Conservation (phyloP, 2,329 filamentous ascomycete genomes). For the Chalaropsis thielavioides region DNA sequence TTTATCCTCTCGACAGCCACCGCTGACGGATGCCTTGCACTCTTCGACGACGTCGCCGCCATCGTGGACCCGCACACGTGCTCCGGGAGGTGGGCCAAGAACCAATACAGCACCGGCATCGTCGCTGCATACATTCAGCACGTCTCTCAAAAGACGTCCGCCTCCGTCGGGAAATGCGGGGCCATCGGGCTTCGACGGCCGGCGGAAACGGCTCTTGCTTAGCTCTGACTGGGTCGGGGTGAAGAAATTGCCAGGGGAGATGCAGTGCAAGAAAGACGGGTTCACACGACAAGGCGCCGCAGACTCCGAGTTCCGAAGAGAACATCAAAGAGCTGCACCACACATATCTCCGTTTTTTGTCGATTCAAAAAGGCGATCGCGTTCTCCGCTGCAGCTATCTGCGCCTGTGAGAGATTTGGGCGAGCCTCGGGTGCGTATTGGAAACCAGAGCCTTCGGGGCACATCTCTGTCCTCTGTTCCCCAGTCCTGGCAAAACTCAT, state of each 20-base stretch:
- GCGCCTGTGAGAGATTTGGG: not conserved
- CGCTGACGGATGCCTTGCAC: not conserved
- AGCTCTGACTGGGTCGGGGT: slow-evolving; percentile 7
- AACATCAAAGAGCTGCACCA: not conserved
- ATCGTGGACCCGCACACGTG: not conserved
- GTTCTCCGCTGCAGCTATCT: not conserved
- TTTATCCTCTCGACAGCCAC: not conserved
- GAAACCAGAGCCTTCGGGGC: slow-evolving; percentile 13
- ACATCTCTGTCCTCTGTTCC: slow-evolving; percentile 4
- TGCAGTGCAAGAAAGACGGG: not conserved
- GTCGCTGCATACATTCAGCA: not conserved
- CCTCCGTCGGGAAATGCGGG: not conserved
- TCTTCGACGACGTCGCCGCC: not conserved
- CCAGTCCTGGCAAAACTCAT: not conserved
- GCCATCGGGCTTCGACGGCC: not conserved
- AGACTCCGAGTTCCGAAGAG: not conserved
- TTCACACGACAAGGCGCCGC: not conserved
- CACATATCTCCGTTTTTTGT: slow-evolving; percentile 5
- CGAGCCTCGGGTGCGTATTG: slow-evolving; percentile 11
- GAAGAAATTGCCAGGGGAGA: not conserved
- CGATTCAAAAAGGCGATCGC: not conserved
- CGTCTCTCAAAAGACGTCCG: not conserved
- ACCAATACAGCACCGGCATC: not conserved
- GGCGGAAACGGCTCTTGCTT: slow-evolving; percentile 2
- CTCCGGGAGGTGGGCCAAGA: not conserved